phyloP scores from a whole-genome alignment of 169 alveolate genomes.

The Cryptosporidium meleagridis region DNA sequence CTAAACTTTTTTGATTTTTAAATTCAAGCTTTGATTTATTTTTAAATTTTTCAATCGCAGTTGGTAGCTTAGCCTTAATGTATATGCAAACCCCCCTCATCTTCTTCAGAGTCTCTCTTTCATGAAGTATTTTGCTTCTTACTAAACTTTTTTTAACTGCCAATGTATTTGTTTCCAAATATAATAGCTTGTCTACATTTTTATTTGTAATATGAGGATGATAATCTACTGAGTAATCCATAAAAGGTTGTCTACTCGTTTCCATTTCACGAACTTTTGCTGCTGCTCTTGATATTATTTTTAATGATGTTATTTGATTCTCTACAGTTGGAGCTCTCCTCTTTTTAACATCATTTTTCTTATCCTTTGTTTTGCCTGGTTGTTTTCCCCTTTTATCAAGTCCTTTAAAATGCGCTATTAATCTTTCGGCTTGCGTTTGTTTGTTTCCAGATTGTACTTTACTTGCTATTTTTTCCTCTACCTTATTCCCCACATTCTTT shows the following conservation, averaged over 20 bases:
- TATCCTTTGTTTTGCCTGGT: not conserved
- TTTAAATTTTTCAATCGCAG: constrained; percentile 48
- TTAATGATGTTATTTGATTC: constrained; percentile 58
- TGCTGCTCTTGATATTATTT: constrained; percentile 67
- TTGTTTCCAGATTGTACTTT: constrained; percentile 14
- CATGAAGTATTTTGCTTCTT: constrained; percentile 36
- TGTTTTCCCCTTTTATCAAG: constrained; percentile 42
- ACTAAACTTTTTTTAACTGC: constrained; percentile 44
- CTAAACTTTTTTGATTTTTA: not conserved
- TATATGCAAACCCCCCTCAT: constrained; percentile 71
- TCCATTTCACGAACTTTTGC: constrained; percentile 38
- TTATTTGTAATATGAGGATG: constrained; percentile 64
- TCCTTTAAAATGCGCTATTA: constrained; percentile 50
- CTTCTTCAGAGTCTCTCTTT: constrained; percentile 55
- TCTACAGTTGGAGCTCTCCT: constrained; percentile 22
- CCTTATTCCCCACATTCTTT: not conserved
- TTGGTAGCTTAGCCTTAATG: constrained; percentile 65
- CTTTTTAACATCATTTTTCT: not conserved
- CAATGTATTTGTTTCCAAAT: constrained; percentile 31
- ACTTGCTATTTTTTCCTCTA: not conserved
- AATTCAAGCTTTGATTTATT: not conserved
- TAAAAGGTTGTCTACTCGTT: constrained; percentile 58
- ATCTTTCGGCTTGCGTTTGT: constrained; percentile 35
- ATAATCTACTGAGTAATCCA: constrained; percentile 63
- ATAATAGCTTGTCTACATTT: constrained; percentile 50